Base-by-base conservation (phyloP, 805 yeast genomes). In the Ogataea glucozyma region DNA sequence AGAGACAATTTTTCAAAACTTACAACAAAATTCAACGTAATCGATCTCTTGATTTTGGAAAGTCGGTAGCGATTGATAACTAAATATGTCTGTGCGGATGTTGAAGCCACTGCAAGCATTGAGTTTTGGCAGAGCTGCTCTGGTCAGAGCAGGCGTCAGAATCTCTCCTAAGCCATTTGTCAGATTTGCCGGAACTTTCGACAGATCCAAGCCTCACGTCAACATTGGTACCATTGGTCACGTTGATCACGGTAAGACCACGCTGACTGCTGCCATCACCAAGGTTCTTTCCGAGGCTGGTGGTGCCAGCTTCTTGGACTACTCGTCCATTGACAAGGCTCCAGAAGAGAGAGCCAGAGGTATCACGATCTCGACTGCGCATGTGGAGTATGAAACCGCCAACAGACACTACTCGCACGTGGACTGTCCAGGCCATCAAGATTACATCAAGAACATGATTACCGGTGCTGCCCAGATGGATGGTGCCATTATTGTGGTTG, bases 391-490 rank as follows among this genome's bases (percentile, higher is more conserved):
- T 72, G 95, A 88, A 71, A 91, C 98, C 51, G 88, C 73, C 22
- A 87, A 85, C 67, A 85, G 97, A 73, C 98, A 91, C 71, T 90
- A 90, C 65, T 91, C 98, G 58, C 97, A 90, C 69, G 96, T 90
- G 57, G 98, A 90, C 78, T 88, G 96, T 71, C 97, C 97, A 43
- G 98, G 98, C 64, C 98, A 91, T 80, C 93, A 95, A 54, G 98
- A 91, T 78, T 91, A 90, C 73, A 91, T 91, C 73, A 91, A 91
- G 78, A 91, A 91, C 73, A 91, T 91, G 98, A 91, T 91, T 70
- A 88, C 97, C 56, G 98, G 98, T 83, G 97, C 98, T 61, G 97
- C 98, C 61, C 96, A 91, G 71, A 90, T 90, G 97, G 98, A 91
- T 70, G 97, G 98, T 78, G 98, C 97, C 56, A 90, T 91, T 60